Conservation (phyloP, 306 rosid genomes). For the Trifolium subterraneum region DNA sequence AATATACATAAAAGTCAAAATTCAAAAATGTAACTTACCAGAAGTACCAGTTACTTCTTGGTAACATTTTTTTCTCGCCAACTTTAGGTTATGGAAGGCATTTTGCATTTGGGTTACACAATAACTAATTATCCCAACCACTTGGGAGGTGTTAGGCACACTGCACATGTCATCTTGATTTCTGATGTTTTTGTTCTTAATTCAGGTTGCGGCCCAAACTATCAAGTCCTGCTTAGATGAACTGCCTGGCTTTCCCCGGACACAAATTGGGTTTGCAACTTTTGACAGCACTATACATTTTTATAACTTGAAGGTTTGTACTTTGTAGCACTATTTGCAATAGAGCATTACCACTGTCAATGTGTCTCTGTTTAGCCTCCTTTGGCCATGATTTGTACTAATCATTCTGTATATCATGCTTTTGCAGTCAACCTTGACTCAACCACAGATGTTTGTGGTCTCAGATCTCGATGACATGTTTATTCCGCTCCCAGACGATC, state of each 20-base stretch:
- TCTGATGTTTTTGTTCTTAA: constrained; percentile 31
- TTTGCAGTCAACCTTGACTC: constrained; percentile 89
- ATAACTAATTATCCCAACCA: constrained; percentile 2
- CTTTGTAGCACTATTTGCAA: constrained; percentile 40
- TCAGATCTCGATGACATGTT: constrained; percentile 96
- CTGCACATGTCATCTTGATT: constrained; percentile 23
- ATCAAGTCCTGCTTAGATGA: constrained; percentile 93
- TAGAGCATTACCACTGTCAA: constrained; percentile 27
- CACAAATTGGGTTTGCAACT: constrained; percentile 99
- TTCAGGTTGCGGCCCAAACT: constrained; percentile 92
- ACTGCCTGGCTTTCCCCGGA: constrained; percentile 93
- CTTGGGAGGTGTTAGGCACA: constrained; percentile 26
- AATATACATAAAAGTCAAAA: constrained; percentile 18
- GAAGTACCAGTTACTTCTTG: constrained; percentile 23
- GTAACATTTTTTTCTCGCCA: background rate
- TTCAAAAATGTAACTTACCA: constrained; percentile 14
- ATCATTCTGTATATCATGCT: constrained; percentile 45
- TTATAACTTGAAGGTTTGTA: constrained; percentile 89
- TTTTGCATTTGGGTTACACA: constrained; percentile 33
- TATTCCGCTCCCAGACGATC: constrained; percentile 99
- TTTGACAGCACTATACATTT: constrained; percentile 97
- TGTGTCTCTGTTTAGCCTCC: constrained; percentile 7
- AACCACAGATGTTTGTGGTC: constrained; percentile 99
- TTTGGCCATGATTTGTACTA: constrained; percentile 32
- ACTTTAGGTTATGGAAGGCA: constrained; percentile 32